Conservation (phyloP, 495 filamentous ascomycete genomes). For the Annulohypoxylon bovei region DNA sequence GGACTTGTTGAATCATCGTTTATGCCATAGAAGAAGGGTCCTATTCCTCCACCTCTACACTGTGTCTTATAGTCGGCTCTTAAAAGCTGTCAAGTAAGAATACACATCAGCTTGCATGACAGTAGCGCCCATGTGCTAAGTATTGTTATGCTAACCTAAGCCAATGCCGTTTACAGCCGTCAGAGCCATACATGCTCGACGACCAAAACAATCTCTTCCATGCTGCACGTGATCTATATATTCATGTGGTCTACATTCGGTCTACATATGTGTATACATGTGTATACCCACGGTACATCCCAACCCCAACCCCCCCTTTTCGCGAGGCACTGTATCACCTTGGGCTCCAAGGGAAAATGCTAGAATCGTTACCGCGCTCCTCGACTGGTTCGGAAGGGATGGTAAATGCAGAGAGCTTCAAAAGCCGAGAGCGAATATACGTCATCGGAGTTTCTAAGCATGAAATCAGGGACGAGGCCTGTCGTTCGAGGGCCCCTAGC, state of each 20-base stretch:
- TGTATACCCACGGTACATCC: conserved; percentile 16
- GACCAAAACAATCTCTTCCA: conserved; percentile 14
- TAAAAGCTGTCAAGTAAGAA: conserved; percentile 17
- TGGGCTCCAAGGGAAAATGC: conserved; percentile 29
- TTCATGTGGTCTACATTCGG: conserved; percentile 15
- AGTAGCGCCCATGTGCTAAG: conserved; percentile 28
- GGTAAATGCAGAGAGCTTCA: not conserved
- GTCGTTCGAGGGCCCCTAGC: conserved; percentile 5
- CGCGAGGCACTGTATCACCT: conserved; percentile 33
- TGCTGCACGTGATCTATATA: conserved; percentile 35
- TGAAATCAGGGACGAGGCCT: conserved; percentile 17
- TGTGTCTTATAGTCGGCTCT: conserved; percentile 18
- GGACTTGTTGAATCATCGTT: conserved; percentile 26
- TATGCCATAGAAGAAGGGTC: conserved; percentile 22
- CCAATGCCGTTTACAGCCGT: conserved; percentile 8
- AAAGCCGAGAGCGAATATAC: conserved; percentile 10
- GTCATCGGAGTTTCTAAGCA: conserved; percentile 26
- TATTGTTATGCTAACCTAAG: conserved; percentile 30
- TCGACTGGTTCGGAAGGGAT: not conserved
- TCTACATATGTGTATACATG: not conserved
- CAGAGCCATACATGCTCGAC: not conserved
- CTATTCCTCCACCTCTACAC: conserved; percentile 25
- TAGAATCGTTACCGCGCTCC: conserved; percentile 10
- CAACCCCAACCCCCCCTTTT: conserved; percentile 11
- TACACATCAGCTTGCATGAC: conserved; percentile 45